Conservation (phyloP, 2,329 filamentous ascomycete species). For the Zopfia rhizophila region DNA sequence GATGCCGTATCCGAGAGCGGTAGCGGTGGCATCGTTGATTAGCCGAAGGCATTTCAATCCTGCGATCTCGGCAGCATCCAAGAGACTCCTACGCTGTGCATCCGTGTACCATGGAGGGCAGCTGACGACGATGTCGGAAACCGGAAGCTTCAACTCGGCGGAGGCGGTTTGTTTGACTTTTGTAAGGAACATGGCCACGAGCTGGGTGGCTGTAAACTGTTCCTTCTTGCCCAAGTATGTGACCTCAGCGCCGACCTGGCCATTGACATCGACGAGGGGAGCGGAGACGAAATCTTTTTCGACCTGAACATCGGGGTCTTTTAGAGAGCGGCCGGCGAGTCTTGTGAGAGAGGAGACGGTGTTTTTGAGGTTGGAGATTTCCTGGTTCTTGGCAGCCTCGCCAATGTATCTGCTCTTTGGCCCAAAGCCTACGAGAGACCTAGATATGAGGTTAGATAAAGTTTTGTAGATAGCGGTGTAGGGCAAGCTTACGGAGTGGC, state of each 20-base stretch:
- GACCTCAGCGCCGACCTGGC: constrained; percentile 94
- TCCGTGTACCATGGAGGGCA: constrained; percentile 98
- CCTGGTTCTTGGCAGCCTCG: constrained; percentile 96
- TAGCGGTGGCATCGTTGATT: constrained; percentile 98
- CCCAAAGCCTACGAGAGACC: constrained; percentile 93
- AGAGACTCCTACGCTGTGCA: constrained; percentile 84
- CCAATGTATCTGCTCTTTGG: constrained; percentile 94
- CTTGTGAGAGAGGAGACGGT: constrained; percentile 94
- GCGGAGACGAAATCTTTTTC: constrained; percentile 93
- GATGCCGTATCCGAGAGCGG: constrained; percentile 95
- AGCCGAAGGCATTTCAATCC: constrained; percentile 91
- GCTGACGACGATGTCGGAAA: constrained; percentile 92
- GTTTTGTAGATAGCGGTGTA: constrained; percentile 24
- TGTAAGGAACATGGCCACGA: constrained; percentile 93
- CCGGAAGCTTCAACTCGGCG: constrained; percentile 87
- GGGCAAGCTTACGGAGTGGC: constrained; percentile 84
- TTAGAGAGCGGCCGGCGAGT: constrained; percentile 85
- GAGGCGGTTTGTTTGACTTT: constrained; percentile 92
- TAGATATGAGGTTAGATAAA: constrained; percentile 50
- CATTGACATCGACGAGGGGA: constrained; percentile 86
- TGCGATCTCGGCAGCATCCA: constrained; percentile 93
- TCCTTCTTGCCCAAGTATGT: constrained; percentile 94
- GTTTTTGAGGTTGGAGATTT: constrained; percentile 99
- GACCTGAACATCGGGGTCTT: constrained; percentile 90
- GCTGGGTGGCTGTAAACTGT: constrained; percentile 92